phyloP scores from a whole-genome alignment of 169 alveolate species.

The Plasmodium gonderi region DNA sequence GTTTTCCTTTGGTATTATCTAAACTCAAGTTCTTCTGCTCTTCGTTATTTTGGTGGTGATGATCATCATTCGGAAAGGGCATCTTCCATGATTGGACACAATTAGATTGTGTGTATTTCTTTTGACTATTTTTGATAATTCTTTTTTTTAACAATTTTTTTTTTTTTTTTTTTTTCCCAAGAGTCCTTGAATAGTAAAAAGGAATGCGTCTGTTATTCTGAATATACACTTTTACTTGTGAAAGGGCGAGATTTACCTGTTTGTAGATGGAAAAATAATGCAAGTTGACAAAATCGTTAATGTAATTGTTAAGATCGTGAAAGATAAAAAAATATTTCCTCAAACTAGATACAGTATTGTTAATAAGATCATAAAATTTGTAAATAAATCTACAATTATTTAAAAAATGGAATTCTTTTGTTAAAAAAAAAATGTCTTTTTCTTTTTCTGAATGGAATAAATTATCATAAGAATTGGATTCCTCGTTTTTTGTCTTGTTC shows the following conservation, averaged over 20 bases:
- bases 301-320: constrained; percentile 39
- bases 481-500: neutral
- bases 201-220: neutral
- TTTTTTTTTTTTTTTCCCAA: neutral
- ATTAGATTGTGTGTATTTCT: neutral
- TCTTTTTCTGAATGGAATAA: constrained; percentile 12
- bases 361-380: constrained; percentile 21
- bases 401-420: constrained; percentile 23
- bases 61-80: too few species aligned
- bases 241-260: neutral
- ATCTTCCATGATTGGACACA: neutral
- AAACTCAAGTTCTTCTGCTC: too few species aligned
- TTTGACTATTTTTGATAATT: neutral
- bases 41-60: too few species aligned
- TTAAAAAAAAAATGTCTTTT: neutral
- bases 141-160: neutral
- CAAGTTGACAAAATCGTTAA: constrained; percentile 9
- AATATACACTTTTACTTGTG: neutral
- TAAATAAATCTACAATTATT: constrained; percentile 21
- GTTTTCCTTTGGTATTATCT: neutral
- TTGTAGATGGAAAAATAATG: constrained; percentile 44
- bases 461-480: neutral
- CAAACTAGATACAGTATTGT: constrained; percentile 11
- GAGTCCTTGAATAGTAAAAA: neutral
- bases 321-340: constrained; percentile 29